Conservation (phyloP, 306 rosid genomes). For the Inga leiocalycina region DNA sequence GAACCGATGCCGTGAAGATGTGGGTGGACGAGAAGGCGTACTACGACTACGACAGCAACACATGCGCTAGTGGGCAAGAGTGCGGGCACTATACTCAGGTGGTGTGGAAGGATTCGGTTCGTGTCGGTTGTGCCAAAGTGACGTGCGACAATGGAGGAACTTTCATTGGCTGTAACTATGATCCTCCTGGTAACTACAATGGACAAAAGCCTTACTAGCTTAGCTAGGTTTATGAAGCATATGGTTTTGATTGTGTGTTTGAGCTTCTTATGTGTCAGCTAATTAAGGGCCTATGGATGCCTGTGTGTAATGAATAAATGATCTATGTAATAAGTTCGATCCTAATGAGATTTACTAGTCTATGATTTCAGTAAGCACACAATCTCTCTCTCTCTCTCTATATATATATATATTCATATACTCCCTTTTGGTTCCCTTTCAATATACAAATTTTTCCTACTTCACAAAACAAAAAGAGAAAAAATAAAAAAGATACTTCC, state of each 20-base stretch:
- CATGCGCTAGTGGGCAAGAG: constrained; percentile 29
- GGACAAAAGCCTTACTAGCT: constrained; percentile 46
- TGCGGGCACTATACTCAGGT: constrained; percentile 64
- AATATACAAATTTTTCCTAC: too few relatives aligned
- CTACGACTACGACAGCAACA: constrained; percentile 47
- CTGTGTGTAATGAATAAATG: background rate
- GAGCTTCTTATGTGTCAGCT: too few relatives aligned
- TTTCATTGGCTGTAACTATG: constrained; percentile 60
- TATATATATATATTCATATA: too few relatives aligned
- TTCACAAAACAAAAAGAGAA: background rate
- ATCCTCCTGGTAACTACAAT: constrained; percentile 49
- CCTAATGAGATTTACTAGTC: background rate
- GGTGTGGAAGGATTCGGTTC: constrained; percentile 46
- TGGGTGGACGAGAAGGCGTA: constrained; percentile 48
- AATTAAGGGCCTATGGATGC: background rate
- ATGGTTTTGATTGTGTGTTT: too few relatives aligned
- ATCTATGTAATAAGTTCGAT: background rate
- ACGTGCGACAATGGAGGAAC: constrained; percentile 52
- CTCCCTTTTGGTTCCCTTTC: background rate
- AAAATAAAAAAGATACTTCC: too few relatives aligned
- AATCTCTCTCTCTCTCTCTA: too few relatives aligned
- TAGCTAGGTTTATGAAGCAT: background rate
- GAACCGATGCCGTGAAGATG: constrained; percentile 38
- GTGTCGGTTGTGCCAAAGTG: constrained; percentile 56
- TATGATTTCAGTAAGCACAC: too few relatives aligned